phyloP scores from a whole-genome alignment of 805 yeast species.

The Pichia phayaonensis region DNA sequence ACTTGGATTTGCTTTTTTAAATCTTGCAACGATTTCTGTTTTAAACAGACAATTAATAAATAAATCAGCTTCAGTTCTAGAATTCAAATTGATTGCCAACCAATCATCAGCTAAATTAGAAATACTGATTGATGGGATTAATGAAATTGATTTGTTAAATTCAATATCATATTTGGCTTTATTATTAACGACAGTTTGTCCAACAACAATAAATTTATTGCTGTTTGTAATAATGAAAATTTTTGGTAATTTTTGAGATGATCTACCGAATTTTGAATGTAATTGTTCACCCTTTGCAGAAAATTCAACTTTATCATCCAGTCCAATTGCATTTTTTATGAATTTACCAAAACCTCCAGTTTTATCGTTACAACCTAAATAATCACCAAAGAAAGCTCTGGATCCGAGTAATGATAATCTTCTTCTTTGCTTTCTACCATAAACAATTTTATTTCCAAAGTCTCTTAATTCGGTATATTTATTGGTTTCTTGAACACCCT shows the following conservation, averaged over 20 bases:
- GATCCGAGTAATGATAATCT: constrained; percentile 80
- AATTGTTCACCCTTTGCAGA: constrained; percentile 77
- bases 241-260: constrained; percentile 71
- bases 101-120: constrained; percentile 86
- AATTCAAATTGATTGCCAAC: constrained; percentile 62
- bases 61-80: constrained; percentile 62
- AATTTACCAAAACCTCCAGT: constrained; percentile 70
- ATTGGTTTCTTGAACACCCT: constrained; percentile 44
- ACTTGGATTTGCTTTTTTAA: constrained; percentile 53
- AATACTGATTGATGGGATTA: constrained; percentile 56
- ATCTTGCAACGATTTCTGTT: constrained; percentile 76
- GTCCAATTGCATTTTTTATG: constrained; percentile 59
- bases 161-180: constrained; percentile 54
- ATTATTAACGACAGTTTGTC: constrained; percentile 58
- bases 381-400: constrained; percentile 91
- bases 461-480: constrained; percentile 81
- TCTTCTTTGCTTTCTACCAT: constrained; percentile 81
- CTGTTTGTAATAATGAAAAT: constrained; percentile 61
- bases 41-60: constrained; percentile 77
- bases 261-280: constrained; percentile 84
- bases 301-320: constrained; percentile 64
- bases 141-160: constrained; percentile 48
- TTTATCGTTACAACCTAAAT: constrained; percentile 71
- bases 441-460: constrained; percentile 64
- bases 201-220: constrained; percentile 56